phyloP scores from a whole-genome alignment of 176 grass and related monocot species.

The Oryza coarctata region DNA sequence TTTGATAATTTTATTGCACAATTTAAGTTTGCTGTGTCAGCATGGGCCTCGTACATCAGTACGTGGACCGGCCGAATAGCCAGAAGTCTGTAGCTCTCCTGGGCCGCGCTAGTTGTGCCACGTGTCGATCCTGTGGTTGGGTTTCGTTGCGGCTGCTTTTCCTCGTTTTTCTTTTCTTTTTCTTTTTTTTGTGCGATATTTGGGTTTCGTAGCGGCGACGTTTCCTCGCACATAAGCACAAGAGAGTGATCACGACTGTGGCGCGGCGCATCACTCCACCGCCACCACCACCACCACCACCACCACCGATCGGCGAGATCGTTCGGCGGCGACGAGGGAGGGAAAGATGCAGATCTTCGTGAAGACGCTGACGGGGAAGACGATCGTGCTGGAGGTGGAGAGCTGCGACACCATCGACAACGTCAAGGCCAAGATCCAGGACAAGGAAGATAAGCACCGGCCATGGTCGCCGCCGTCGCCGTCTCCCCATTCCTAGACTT shows the following conservation, averaged over 20 bases:
- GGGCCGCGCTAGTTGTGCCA: neutral
- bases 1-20: too few species aligned
- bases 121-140: neutral
- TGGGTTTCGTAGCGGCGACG: neutral
- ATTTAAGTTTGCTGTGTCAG: too few species aligned
- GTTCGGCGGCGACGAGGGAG: neutral
- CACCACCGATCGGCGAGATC: neutral
- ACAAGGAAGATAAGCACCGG: constrained; percentile 67
- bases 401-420: constrained; percentile 97
- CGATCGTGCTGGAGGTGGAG: constrained; percentile 97
- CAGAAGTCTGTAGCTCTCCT: neutral
- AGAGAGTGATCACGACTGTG: neutral
- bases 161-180: neutral
- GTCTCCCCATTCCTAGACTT: neutral
- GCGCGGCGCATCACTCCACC: neutral
- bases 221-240: neutral
- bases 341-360: constrained; percentile 97
- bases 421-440: constrained; percentile 98
- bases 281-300: neutral
- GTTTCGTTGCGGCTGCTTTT: neutral
- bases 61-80: neutral
- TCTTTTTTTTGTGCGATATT: neutral
- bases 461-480: too few species aligned
- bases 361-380: constrained; percentile 92
- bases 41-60: neutral